Evolutionary conservation across 306 rosid species (phyloP), one percentile per base, ranked within the genome.

Genomic region (Castanospermum australe): DNA sequence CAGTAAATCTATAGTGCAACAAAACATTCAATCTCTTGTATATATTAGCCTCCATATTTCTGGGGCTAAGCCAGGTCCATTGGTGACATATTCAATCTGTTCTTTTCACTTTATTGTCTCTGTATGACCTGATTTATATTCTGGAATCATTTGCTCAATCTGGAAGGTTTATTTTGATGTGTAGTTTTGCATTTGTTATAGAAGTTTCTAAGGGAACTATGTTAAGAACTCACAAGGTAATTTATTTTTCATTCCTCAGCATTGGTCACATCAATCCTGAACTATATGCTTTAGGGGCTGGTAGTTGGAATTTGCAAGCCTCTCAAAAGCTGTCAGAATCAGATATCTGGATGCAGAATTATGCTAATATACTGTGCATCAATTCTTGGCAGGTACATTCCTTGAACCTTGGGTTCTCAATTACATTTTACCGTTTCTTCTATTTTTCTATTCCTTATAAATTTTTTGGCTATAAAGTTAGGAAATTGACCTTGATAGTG

Each of bases 341-440:
- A 68, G 88, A 88, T 69, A 71, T 79, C 73, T 91, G 92, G 97
- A 88, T 92, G 93, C 84, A 82, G 71, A 87, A 88, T 90, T 92
- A 94, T 80, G 97, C 82, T 67, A 91, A 91, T 61, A 84, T 81
- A 18, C 89, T 94, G 22, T 94, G 99, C 82, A 88, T 89, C 68
- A 94, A 94, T 89, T 83, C 97, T 76, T 94, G 99, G 99, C 97
- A 94, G 99, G 99, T 94, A 79, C 69, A 21, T 18, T 5, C 6
- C 74, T 47, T 59, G 63, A 78, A 69, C 64, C 65, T 55, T 70
- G 1, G 45, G 61, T 66, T 81, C 35, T 45, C 48, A 32, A 62
- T 74, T 73, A 21, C 42, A 18, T 41, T 9, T 62, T 30, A 14
- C 44, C 36, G 11, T 79, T 76, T 81, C 51, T 60, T 50, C 56